Evolutionary conservation across 768 basidiomycete species (phyloP), one percentile per base, ranked within the genome.

Genomic region (Pleurotus eryngii): DNA sequence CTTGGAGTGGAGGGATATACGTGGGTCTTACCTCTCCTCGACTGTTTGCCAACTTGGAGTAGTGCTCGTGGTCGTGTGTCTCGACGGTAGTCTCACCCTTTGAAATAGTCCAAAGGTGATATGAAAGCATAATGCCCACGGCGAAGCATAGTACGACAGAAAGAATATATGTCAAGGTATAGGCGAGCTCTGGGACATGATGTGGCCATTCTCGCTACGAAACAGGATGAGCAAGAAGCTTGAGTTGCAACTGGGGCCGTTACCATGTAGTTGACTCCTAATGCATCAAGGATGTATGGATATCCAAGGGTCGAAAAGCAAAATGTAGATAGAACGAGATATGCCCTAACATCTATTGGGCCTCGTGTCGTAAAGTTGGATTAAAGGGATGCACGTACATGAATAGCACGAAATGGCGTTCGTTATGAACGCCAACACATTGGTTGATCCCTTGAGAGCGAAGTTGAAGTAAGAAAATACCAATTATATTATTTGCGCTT

Each of bases 361-460:
- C 17, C 2, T 35, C 30, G 30, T 8, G 30, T 35, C 30, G 30
- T 8, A 9, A 35, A 35, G 11, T 35, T 35, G 30, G 9, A 35
- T 11, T 2, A 9, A 3, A 35, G 11, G 11, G 30, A 3, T 35
- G 30, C 5, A 72, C 87, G 56, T 60, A 92, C 92, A 98, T 89
- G 80, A 98, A 99, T 47, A 98, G 75, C 39, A 96, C 81, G 64
- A 99, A 99, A 72, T 98, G 94, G 0, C 96, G 86, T 67, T 98
- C 95, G 64, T 98, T 99, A 68, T 96, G 80, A 5, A 98, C 70
- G 9, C 96, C 96, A 45, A 99, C 96, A 67, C 96, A 98, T 82
- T 94, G 92, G 70, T 98, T 98, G 49, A 98, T 85, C 95, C 95
- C 92, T 95, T 66, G 5, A 27, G 5, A 27, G 15, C 37, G 15